Base-by-base conservation (phyloP, 2,329 filamentous ascomycete genomes). In the Mycosphaerella sp. region DNA sequence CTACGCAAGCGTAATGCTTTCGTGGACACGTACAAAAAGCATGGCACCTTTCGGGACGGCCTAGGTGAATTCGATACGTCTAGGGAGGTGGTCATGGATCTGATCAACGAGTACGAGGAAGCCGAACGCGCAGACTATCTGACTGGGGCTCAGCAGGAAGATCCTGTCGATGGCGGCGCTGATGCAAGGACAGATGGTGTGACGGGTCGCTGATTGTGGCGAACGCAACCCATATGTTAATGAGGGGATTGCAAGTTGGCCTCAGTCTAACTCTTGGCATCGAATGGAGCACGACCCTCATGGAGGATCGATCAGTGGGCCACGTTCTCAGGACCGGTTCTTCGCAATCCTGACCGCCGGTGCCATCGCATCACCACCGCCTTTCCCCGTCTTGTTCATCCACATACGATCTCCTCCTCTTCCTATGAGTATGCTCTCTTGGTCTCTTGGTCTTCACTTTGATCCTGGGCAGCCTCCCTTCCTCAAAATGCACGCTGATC, bases 1-100 rank as follows among this genome's bases (percentile, higher is more conserved):
- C 86, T 98, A 78, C 82, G 93, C 55, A 97, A 97, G 74, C 87
- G 92, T 48, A 97, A 97, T 70, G 93, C 93, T 47, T 98, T 97
- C 72, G 80, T 98, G 66, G 93, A 98, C 65, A 84, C 84, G 45
- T 98, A 98, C 75, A 97, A 95, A 75, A 93, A 93, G 71, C 95
- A 95, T 56, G 86, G 89, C 0, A 89, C 91, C 1, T 98, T 98
- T 72, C 80, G 89, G 0, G 92, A 97, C 61, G 93, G 91, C 42
- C 76, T 98, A 41, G 82, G 87, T 63, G 92, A 98, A 72, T 98
- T 98, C 65, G 95, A 98, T 69, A 91, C 96, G 72, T 88, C 93
- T 34, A 83, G 88, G 62, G 86, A 93, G 67, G 92, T 97, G 4
- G 92, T 97, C 17, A 83, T 85, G 65, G 92, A 95, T 70, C 75